Base-by-base conservation (phyloP, 208 protist genomes). In the Phytomonas sp. region DNA sequence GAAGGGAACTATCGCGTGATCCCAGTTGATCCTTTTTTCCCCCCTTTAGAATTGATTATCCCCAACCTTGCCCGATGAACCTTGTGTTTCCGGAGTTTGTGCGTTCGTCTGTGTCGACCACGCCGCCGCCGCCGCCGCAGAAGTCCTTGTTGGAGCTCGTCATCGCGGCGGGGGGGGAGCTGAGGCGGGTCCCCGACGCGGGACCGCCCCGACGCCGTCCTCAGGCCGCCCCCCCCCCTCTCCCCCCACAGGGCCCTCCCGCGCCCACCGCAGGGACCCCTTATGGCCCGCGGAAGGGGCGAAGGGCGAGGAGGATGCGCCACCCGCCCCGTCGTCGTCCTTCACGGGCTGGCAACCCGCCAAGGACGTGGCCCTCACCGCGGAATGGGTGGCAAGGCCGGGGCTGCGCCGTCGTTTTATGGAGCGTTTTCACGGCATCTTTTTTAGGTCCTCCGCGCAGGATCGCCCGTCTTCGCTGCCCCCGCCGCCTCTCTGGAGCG, bases 71-170 rank as follows among this genome's bases (percentile, higher is more conserved):
- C 34, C 3, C 3, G 8, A 37, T 37, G 34, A 37, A 8, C 34
- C 34, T 82, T n/a, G 29, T 70, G 12, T 88, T 88, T 59, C 83
- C 83, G 0, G 70, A 60, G 1, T 88, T 88, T 70, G 82, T 82
- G 32, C 79, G 80, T 3, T 70, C 83, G 10, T 86, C 80, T 60
- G 79, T 71, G 4, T 78, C 85, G 52, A 68, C 56, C 3, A 52
- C 72, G 26, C 37, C 69, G 23, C 45, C 60, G 52, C 10, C 40
- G 8, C 67, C 70, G 40, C 67, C 70, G 12, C 70, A 84, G 33
- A 89, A 87, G 68, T 94, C 89, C 0, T 68, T 94, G 64, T 79
- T 91, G 64, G 77, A 94, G 68, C 61, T 94, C 33, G 89, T 94
- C 26, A 81, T 90, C 36, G 89, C 86, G 66, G 81, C 86, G 0